A percentile compares a stretch with the other conserved stretches of the same genome.
Conservation (phyloP, 257 asterid genomes). For the Gentiana dahurica region DNA sequence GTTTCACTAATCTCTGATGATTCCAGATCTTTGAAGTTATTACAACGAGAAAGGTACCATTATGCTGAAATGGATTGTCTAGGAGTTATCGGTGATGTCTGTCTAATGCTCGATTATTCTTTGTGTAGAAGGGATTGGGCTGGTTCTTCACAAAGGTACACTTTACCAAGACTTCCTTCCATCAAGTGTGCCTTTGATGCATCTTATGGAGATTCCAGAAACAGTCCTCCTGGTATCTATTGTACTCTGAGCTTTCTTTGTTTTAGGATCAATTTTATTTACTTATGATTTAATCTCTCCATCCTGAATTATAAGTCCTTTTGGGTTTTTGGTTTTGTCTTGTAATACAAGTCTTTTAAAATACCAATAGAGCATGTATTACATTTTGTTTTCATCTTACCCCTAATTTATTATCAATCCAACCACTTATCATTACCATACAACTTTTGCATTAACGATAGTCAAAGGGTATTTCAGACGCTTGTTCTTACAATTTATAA, state of each 20-base stretch:
- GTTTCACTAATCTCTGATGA: slow-evolving; percentile 19
- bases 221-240: slow-evolving; percentile 51
- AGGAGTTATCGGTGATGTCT: slow-evolving; percentile 2
- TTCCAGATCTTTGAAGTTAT: slow-evolving; percentile 38
- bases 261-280: no score
- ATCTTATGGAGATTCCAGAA: slow-evolving; percentile 54
- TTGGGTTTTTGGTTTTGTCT: no score
- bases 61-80: neutral
- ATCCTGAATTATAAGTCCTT: no score
- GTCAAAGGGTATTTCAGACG: no score
- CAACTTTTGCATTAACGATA: no score
- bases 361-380: no score
- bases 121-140: slow-evolving; percentile 32
- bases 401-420: no score
- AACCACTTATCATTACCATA: no score
- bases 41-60: neutral
- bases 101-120: slow-evolving; percentile 13
- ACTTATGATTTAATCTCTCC: no score
- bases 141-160: slow-evolving; percentile 30
- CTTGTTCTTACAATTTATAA: no score
- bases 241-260: neutral
- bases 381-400: no score
- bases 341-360: no score
- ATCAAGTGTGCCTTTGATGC: slow-evolving; percentile 81
- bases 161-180: slow-evolving; percentile 18